Percentiles rank a stretch among this genome's conserved stretches.
Evolutionary conservation across 2,329 filamentous ascomycete genomes (phyloP).

Genomic region (Tolypocladium sp.): DNA sequence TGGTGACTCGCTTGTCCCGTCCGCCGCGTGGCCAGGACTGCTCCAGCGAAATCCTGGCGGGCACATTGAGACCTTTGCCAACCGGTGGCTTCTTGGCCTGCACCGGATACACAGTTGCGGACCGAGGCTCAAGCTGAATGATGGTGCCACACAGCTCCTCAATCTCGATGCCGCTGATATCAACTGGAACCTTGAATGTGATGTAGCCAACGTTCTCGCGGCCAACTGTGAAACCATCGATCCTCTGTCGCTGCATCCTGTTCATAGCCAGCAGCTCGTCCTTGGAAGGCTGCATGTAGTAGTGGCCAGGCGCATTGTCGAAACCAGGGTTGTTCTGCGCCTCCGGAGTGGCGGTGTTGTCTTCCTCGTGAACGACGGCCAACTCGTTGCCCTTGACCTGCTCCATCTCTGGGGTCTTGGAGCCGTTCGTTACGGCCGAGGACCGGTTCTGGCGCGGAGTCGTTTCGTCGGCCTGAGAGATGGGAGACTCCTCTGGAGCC

Average conservation of each 20-base stretch:
- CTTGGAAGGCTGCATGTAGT: constrained; percentile 76
- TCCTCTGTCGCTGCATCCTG: constrained; percentile 64
- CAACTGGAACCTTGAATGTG: constrained; percentile 71
- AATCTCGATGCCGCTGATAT: constrained; percentile 69
- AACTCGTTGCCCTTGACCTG: constrained; percentile 68
- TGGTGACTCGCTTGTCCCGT: constrained; percentile 44
- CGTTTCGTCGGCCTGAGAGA: constrained; percentile 23
- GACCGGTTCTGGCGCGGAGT: constrained; percentile 45
- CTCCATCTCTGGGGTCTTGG: constrained; percentile 54
- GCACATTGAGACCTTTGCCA: constrained; percentile 87
- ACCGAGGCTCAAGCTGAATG: constrained; percentile 66
- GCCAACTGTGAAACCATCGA: constrained; percentile 71
- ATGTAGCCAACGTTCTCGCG: constrained; percentile 75
- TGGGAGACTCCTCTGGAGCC: constrained; percentile 20
- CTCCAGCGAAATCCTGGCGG: constrained; percentile 76
- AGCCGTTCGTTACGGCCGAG: constrained; percentile 19
- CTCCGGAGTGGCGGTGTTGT: constrained; percentile 22
- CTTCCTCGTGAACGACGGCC: constrained; percentile 68
- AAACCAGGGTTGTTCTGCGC: constrained; percentile 12
- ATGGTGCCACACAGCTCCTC: constrained; percentile 73
- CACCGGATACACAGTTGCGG: constrained; percentile 79
- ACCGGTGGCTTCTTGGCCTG: constrained; percentile 69
- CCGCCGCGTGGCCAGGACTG: constrained; percentile 80
- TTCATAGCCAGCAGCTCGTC: constrained; percentile 73
- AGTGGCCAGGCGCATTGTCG: constrained; percentile 57